Evolutionary conservation across 2,329 filamentous ascomycete genomes (phyloP).

Genomic region (Balansia obtecta): DNA sequence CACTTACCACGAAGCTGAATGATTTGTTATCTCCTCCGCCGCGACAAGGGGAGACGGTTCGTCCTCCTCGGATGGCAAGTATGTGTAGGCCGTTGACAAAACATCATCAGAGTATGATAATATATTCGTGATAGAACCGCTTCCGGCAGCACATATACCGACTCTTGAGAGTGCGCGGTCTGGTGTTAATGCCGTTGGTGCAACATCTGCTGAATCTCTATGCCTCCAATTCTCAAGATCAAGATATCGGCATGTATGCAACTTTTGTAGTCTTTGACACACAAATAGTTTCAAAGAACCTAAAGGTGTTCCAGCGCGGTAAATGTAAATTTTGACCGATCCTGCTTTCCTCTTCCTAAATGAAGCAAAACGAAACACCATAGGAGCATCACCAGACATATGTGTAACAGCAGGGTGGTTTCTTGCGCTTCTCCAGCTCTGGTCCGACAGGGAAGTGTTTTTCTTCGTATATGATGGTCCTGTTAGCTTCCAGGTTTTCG

Average conservation of each 20-base stretch:
- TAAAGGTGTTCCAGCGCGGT: background rate
- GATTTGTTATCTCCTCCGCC: constrained; percentile 8
- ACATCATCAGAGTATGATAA: too few species aligned
- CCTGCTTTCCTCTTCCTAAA: constrained; percentile 12
- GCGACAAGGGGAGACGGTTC: too few species aligned
- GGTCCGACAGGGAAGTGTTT: constrained; percentile 10
- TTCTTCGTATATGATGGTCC: constrained; percentile 14
- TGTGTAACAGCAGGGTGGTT: background rate
- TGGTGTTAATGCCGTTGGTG: background rate
- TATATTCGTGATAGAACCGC: too few species aligned
- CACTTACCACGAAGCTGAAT: constrained; percentile 14
- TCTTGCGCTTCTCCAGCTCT: constrained; percentile 1
- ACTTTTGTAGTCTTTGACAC: constrained; percentile 1
- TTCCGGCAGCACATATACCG: background rate
- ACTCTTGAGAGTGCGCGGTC: background rate
- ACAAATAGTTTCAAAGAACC: constrained; percentile 12
- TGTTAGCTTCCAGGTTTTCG: constrained; percentile 11
- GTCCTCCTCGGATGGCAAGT: too few species aligned
- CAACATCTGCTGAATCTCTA: constrained; percentile 1
- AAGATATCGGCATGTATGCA: background rate
- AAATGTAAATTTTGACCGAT: background rate
- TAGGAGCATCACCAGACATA: background rate
- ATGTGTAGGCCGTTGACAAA: too few species aligned
- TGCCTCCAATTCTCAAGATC: constrained; percentile 6
- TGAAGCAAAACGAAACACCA: constrained; percentile 9